Percentiles rank a stretch among this genome's conserved stretches.
These are phyloP conservation scores for Hypholoma fasciculare DNA, from an alignment of 768 basidiomycete genomes.

Conservation along the genomic window DNA sequence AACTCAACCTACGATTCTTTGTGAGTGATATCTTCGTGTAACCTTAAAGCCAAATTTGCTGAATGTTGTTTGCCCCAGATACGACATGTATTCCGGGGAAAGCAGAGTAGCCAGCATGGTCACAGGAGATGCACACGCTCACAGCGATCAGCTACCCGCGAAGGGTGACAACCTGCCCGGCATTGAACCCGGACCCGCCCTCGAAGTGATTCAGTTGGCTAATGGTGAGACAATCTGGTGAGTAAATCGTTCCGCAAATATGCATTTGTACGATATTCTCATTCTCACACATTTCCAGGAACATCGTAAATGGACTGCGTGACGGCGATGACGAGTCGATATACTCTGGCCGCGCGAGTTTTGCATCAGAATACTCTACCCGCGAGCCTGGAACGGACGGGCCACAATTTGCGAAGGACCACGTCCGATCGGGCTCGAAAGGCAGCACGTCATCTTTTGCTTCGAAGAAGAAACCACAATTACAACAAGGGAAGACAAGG, in stretches of 20 bases:
- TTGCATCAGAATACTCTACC: slow-evolving; percentile 72
- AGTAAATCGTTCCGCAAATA: slow-evolving; percentile 23
- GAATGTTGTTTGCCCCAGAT: slow-evolving; percentile 40
- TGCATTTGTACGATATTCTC: slow-evolving; percentile 14
- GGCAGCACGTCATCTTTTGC: slow-evolving; percentile 62
- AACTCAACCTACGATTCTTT: slow-evolving; percentile 76
- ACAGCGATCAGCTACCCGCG: slow-evolving; percentile 28
- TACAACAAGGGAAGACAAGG: slow-evolving; percentile 51
- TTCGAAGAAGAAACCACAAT: slow-evolving; percentile 56
- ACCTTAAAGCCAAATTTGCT: slow-evolving; percentile 21
- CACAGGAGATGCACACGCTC: slow-evolving; percentile 28
- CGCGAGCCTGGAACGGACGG: slow-evolving; percentile 52
- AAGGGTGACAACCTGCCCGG: slow-evolving; percentile 16
- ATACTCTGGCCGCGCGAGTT: slow-evolving; percentile 68
- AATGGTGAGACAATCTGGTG: slow-evolving; percentile 89
- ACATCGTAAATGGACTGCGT: slow-evolving; percentile 81
- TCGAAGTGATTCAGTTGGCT: slow-evolving; percentile 82
- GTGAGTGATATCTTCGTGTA: slow-evolving; percentile 45
- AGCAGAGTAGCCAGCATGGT: slow-evolving; percentile 36
- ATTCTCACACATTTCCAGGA: slow-evolving; percentile 42
- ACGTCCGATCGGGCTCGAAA: slow-evolving; percentile 64
- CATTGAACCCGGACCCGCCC: slow-evolving; percentile 56
- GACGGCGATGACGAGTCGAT: slow-evolving; percentile 73
- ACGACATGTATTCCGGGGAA: slow-evolving; percentile 79
- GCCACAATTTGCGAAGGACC: slow-evolving; percentile 79